Percentiles rank a stretch among this genome's conserved stretches.
Conservation (phyloP, 306 rosid species). For the Corylus heterophylla region DNA sequence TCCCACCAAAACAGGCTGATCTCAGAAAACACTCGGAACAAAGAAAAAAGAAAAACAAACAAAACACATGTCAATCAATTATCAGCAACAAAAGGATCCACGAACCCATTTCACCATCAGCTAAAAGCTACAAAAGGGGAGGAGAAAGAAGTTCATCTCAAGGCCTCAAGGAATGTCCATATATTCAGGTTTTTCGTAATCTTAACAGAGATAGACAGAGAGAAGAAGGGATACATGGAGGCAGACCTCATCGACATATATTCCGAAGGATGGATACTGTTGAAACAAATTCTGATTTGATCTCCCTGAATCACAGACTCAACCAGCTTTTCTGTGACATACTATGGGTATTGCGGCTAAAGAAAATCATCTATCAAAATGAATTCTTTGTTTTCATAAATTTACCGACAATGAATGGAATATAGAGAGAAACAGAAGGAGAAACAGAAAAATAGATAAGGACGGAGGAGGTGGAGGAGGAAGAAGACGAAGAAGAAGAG, state of each 20-base stretch:
- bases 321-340: neutral
- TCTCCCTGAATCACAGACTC: neutral
- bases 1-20: slow-evolving; percentile 7
- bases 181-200: neutral
- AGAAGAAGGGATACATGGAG: slow-evolving; percentile 2
- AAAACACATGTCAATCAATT: neutral
- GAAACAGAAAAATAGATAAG: neutral
- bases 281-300: slow-evolving; percentile 5
- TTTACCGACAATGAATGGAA: neutral
- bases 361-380: neutral
- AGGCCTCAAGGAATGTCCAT: slow-evolving; percentile 1
- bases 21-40: slow-evolving; percentile 15
- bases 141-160: neutral
- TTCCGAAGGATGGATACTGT: neutral
- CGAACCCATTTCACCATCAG: neutral
- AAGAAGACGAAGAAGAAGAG: neutral
- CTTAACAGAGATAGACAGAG: neutral
- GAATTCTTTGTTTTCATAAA: neutral
- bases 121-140: neutral
- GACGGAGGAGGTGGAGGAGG: neutral
- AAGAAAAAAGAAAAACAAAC: neutral
- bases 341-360: neutral
- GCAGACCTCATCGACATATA: slow-evolving; percentile 37
- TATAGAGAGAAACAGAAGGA: neutral
- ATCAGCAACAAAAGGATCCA: neutral